Percentiles rank a stretch among this genome's conserved stretches.
phyloP scores from a whole-genome alignment of 345 rosid genomes.

The Brassica nigra region DNA sequence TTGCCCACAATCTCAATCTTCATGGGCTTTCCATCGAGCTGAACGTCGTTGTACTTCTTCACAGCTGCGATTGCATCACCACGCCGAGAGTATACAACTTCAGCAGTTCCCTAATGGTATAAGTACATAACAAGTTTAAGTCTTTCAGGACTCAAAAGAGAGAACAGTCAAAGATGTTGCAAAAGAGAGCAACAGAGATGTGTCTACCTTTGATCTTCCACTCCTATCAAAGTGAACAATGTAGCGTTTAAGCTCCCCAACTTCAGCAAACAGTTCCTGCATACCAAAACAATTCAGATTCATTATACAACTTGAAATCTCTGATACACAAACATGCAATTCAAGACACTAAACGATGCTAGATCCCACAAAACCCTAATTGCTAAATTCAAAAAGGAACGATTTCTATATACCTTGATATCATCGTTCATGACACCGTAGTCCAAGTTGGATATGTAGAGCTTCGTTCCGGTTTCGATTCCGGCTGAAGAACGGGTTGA shows the following conservation, averaged over 20 bases:
- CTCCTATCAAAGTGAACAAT: constrained; percentile 85
- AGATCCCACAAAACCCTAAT: neutral
- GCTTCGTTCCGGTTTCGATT: constrained; percentile 95
- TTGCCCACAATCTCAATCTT: constrained; percentile 90
- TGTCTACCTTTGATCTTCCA: constrained; percentile 92
- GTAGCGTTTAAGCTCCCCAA: constrained; percentile 88
- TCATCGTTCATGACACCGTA: constrained; percentile 97
- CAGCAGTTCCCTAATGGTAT: constrained; percentile 87
- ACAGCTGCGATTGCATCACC: constrained; percentile 83
- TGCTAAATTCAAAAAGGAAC: neutral
- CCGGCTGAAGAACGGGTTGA: constrained; percentile 55
- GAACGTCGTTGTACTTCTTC: constrained; percentile 89
- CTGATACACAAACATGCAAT: neutral
- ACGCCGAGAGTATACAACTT: constrained; percentile 76
- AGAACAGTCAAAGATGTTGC: neutral
- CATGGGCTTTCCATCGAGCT: constrained; percentile 96
- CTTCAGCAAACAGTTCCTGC: constrained; percentile 88
- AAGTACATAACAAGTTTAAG: constrained; percentile 25
- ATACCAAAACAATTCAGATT: neutral
- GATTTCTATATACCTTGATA: constrained; percentile 56
- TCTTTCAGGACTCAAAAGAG: neutral
- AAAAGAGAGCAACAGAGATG: constrained; percentile 24
- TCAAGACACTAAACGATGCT: neutral
- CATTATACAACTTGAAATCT: neutral
- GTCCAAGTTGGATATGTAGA: constrained; percentile 83